Evolutionary conservation across 2,329 filamentous ascomycete genomes (phyloP).

Genomic region (Fusarium graminum): DNA sequence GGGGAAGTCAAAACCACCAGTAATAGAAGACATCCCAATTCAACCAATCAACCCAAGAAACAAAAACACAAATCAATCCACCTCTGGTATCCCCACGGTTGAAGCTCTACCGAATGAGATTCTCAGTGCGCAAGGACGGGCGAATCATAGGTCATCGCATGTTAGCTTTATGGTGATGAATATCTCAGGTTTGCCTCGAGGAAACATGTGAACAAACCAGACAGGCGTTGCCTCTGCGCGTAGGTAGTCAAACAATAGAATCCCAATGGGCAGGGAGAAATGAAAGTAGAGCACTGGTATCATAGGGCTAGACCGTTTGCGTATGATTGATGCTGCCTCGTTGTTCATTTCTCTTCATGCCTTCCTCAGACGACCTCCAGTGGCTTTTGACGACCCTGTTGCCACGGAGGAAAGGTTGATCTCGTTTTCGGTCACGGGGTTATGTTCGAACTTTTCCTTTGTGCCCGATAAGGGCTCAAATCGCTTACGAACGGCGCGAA

Average conservation of each 20-base stretch:
- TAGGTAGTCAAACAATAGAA: not conserved
- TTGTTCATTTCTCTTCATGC: slow-evolving; percentile 35
- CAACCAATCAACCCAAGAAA: not conserved
- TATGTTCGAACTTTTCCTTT: slow-evolving; percentile 47
- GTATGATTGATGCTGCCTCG: not conserved
- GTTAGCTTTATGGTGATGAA: not conserved
- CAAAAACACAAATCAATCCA: not conserved
- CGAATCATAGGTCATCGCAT: not conserved
- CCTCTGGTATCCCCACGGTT: not conserved
- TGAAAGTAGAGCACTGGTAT: not conserved
- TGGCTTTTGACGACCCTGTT: slow-evolving; percentile 45
- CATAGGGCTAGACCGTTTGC: not conserved
- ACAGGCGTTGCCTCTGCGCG: not conserved
- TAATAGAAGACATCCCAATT: not conserved
- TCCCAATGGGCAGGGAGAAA: not conserved
- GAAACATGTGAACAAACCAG: not conserved
- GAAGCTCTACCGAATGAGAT: not conserved
- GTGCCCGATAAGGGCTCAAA: slow-evolving; percentile 68
- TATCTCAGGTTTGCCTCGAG: not conserved
- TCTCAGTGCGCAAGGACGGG: not conserved
- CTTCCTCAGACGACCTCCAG: slow-evolving; percentile 50
- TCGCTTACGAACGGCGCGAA: slow-evolving; percentile 80
- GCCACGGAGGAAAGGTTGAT: slow-evolving; percentile 50
- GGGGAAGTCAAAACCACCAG: not conserved
- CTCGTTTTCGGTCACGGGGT: slow-evolving; percentile 47